Evolutionary conservation across 2,329 filamentous ascomycete species (phyloP).

Genomic region (Nemania diffusa): DNA sequence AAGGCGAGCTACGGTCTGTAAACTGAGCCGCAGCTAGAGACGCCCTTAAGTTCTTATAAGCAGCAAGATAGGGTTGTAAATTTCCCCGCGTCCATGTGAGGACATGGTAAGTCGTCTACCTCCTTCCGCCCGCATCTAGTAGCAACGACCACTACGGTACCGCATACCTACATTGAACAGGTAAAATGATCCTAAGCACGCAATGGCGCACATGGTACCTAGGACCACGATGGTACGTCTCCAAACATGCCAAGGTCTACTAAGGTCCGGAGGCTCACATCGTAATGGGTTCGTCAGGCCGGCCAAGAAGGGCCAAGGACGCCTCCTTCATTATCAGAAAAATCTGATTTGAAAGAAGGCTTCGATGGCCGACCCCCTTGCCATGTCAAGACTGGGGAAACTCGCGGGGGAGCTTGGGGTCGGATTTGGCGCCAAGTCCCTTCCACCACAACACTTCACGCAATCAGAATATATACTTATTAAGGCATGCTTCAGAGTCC

Average conservation of each 20-base stretch:
- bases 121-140: conserved; percentile 7
- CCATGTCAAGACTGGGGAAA: conserved; percentile 23
- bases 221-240: conserved; percentile 11
- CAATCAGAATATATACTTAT: too few relatives aligned
- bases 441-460: not conserved
- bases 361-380: conserved; percentile 18
- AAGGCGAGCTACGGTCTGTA: conserved; percentile 3
- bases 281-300: conserved; percentile 29
- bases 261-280: conserved; percentile 24
- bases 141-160: not conserved
- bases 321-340: conserved; percentile 17
- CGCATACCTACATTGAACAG: not conserved
- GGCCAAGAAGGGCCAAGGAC: conserved; percentile 32
- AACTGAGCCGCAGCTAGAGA: not conserved
- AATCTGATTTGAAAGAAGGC: conserved; percentile 26
- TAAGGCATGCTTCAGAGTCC: too few relatives aligned
- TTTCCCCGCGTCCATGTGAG: conserved; percentile 18
- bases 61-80: not conserved
- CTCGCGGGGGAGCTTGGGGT: conserved; percentile 23
- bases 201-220: conserved; percentile 10
- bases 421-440: conserved; percentile 27
- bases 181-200: not conserved
- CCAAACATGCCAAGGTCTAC: conserved; percentile 29
- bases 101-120: not conserved
- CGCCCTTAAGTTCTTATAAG: conserved; percentile 20